Evolutionary conservation across 352 stramenopile genomes (phyloP).

Genomic region (Phytopythium ostracodes): DNA sequence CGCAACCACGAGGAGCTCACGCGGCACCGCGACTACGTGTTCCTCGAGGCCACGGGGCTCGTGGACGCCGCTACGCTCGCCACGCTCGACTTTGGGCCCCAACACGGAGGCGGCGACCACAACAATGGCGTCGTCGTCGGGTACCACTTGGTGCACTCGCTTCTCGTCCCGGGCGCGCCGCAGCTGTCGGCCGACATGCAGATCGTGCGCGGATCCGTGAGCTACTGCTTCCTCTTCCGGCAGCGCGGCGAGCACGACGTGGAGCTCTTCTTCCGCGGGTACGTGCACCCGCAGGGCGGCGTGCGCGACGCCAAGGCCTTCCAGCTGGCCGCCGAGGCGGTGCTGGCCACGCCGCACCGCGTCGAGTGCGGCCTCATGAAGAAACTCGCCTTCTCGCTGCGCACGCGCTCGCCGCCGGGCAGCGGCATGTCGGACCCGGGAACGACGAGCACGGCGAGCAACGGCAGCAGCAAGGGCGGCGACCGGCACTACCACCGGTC

Average conservation of each 20-base stretch:
- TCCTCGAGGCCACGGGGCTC: slow-evolving; percentile 55
- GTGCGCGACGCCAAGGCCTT: slow-evolving; percentile 42
- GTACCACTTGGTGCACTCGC: slow-evolving; percentile 59
- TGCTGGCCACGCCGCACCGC: slow-evolving; percentile 31
- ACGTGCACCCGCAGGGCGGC: slow-evolving; percentile 41
- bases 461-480: slow-evolving; percentile 16
- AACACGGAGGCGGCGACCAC: no score
- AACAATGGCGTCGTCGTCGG: slow-evolving; percentile 18
- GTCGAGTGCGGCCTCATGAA: slow-evolving; percentile 66
- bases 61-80: slow-evolving; percentile 9
- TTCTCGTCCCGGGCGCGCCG: slow-evolving; percentile 39
- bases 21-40: slow-evolving; percentile 64
- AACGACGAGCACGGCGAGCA: not conserved
- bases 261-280: slow-evolving; percentile 55
- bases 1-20: slow-evolving; percentile 49
- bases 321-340: slow-evolving; percentile 39
- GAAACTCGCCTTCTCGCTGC: slow-evolving; percentile 60
- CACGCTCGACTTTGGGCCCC: not conserved
- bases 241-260: slow-evolving; percentile 31
- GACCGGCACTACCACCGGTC: slow-evolving; percentile 7
- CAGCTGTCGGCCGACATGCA: slow-evolving; percentile 61
- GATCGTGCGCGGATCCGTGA: slow-evolving; percentile 54
- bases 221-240: slow-evolving; percentile 48
- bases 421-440: slow-evolving; percentile 5
- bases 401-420: slow-evolving; percentile 20